These are phyloP conservation scores for Dissophora ornata DNA, from an alignment of 192 early-diverging fungal species.

Conservation along the genomic window DNA sequence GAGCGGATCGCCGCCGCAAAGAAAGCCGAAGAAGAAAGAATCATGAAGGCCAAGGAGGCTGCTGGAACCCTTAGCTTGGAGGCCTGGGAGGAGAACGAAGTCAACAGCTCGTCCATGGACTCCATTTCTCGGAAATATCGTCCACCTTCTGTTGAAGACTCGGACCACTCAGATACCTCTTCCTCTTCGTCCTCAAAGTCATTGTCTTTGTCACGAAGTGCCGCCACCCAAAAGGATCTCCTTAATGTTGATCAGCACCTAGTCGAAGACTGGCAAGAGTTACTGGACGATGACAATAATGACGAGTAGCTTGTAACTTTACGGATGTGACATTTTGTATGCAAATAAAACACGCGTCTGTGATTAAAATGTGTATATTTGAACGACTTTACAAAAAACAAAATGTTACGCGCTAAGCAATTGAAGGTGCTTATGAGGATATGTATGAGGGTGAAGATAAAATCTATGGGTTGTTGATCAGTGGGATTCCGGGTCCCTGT, in stretches of 20 bases:
- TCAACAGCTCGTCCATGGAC: background rate
- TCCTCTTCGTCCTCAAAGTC: background rate
- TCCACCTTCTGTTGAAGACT: background rate
- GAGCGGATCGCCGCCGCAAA: slow-evolving; percentile 31
- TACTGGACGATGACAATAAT: slow-evolving; percentile 35
- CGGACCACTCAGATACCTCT: background rate
- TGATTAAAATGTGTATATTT: too few species aligned
- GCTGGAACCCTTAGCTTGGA: slow-evolving; percentile 46
- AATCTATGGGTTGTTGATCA: slow-evolving; percentile 62
- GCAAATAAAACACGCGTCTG: too few species aligned
- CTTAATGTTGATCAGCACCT: slow-evolving; percentile 31
- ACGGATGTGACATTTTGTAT: too few species aligned
- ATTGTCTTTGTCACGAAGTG: background rate
- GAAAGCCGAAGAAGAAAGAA: slow-evolving; percentile 32
- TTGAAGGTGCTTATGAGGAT: background rate
- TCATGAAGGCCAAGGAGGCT: slow-evolving; percentile 38
- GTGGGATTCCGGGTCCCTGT: slow-evolving; percentile 73
- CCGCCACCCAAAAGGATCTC: slow-evolving; percentile 9
- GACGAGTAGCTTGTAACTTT: background rate
- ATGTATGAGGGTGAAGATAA: background rate
- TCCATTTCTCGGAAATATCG: background rate
- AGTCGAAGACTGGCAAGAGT: slow-evolving; percentile 51
- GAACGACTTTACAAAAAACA: background rate
- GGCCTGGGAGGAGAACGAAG: slow-evolving; percentile 37
- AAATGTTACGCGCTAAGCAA: background rate